Conservation (phyloP, 805 yeast genomes). For the Pichia phayaonensis region DNA sequence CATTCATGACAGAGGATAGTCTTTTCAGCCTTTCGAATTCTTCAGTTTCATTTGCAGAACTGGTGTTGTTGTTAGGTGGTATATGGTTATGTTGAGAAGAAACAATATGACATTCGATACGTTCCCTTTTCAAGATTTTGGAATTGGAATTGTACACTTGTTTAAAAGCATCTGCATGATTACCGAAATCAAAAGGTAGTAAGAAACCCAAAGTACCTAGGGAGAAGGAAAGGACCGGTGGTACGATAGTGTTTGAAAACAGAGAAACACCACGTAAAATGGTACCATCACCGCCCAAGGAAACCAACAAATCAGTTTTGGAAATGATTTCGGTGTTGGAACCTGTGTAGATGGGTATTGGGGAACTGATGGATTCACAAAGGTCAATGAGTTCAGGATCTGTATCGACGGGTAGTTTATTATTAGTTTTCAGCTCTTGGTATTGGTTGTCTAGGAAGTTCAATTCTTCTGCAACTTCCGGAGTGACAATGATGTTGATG, state of each 20-base stretch:
- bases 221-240: slow-evolving; percentile 85
- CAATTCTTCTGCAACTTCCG: slow-evolving; percentile 69
- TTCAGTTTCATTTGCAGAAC: neutral
- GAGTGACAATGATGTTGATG: slow-evolving; percentile 72
- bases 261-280: slow-evolving; percentile 75
- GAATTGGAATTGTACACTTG: slow-evolving; percentile 63
- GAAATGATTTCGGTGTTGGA: slow-evolving; percentile 44
- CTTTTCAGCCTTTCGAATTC: slow-evolving; percentile 10
- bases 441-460: neutral
- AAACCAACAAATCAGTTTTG: slow-evolving; percentile 73
- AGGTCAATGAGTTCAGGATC: neutral
- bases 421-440: neutral
- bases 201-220: slow-evolving; percentile 88
- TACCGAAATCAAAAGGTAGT: slow-evolving; percentile 74
- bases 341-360: slow-evolving; percentile 47
- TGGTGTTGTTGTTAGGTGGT: slow-evolving; percentile 1
- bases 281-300: slow-evolving; percentile 97
- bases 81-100: neutral
- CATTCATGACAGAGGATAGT: slow-evolving; percentile 11
- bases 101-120: slow-evolving; percentile 70
- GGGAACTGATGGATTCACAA: neutral
- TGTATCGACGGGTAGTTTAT: neutral
- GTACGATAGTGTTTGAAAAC: slow-evolving; percentile 65
- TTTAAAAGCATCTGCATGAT: slow-evolving; percentile 51
- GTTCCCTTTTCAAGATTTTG: slow-evolving; percentile 63